phyloP scores from a whole-genome alignment of 305 asterid species.

The Ilex paraguariensis region DNA sequence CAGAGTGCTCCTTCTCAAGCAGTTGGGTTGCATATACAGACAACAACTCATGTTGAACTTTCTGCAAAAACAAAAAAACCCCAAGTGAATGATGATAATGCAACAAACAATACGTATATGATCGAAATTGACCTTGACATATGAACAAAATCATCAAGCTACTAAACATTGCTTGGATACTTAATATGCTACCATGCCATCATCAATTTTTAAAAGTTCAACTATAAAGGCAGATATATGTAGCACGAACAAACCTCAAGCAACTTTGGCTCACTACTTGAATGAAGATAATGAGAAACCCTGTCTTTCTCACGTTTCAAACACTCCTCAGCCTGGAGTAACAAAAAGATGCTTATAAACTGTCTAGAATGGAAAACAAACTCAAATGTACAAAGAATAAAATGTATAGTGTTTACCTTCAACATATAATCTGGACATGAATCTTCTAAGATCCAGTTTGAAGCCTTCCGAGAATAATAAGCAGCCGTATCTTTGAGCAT shows the following conservation, averaged over 20 bases:
- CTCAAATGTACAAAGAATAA: neutral
- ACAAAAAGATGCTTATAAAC: constrained; percentile 11
- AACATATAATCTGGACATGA: constrained; percentile 91
- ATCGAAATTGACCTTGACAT: neutral
- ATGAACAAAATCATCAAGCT: too few relatives aligned
- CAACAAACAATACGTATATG: neutral
- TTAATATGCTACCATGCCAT: neutral
- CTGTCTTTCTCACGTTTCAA: constrained; percentile 73
- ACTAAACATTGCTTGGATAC: neutral
- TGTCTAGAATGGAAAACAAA: neutral
- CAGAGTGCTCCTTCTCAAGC: constrained; percentile 97
- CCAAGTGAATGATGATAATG: neutral
- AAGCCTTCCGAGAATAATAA: constrained; percentile 84
- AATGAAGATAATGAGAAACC: constrained; percentile 68
- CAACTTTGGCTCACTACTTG: constrained; percentile 68
- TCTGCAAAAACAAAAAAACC: constrained; percentile 25
- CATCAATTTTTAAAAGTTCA: too few relatives aligned
- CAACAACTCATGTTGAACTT: constrained; percentile 83
- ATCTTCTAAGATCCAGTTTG: constrained; percentile 82
- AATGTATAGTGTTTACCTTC: constrained; percentile 31
- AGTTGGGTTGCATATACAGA: constrained; percentile 85
- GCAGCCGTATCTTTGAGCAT: constrained; percentile 69
- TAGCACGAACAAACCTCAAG: constrained; percentile 56
- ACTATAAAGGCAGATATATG: neutral
- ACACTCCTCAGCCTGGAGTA: constrained; percentile 73